Evolutionary conservation across 352 stramenopile genomes (phyloP).

Genomic region (Phytophthora capsici): DNA sequence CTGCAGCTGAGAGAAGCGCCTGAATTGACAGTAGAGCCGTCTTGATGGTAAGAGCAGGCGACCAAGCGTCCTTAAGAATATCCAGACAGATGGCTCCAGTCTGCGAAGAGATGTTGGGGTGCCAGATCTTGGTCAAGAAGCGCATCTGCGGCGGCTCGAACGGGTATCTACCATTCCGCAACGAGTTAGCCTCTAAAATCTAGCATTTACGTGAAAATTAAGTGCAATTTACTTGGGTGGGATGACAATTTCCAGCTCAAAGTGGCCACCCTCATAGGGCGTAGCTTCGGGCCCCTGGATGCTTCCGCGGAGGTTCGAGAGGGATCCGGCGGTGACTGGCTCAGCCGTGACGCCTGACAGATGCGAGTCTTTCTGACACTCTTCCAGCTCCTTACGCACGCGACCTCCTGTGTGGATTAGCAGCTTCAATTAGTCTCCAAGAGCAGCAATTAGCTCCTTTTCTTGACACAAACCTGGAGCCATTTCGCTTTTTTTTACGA

Average conservation of each 20-base stretch:
- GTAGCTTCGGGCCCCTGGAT: constrained; percentile 82
- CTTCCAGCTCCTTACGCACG: constrained; percentile 88
- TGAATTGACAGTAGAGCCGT: constrained; percentile 96
- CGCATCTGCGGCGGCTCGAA: constrained; percentile 96
- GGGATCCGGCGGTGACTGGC: constrained; percentile 34
- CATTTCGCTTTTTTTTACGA: constrained; percentile 3
- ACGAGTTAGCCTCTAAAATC: constrained; percentile 4
- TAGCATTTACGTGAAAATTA: neutral
- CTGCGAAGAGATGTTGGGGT: constrained; percentile 98
- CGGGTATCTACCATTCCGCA: constrained; percentile 67
- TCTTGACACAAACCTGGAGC: constrained; percentile 10
- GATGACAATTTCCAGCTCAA: constrained; percentile 95
- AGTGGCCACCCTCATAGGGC: constrained; percentile 89
- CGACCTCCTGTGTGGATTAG: constrained; percentile 46
- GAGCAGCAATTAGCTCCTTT: neutral
- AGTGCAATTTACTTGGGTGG: constrained; percentile 76
- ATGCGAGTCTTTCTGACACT: constrained; percentile 86
- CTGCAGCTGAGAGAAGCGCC: constrained; percentile 94
- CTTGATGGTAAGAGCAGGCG: constrained; percentile 97
- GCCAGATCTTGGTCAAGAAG: constrained; percentile 96
- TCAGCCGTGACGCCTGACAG: constrained; percentile 82
- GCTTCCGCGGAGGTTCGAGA: constrained; percentile 52
- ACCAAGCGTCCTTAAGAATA: constrained; percentile 98
- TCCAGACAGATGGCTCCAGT: constrained; percentile 98
- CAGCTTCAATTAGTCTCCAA: neutral